phyloP scores from a whole-genome alignment of 169 alveolate genomes.

The Plasmodium coatneyi region DNA sequence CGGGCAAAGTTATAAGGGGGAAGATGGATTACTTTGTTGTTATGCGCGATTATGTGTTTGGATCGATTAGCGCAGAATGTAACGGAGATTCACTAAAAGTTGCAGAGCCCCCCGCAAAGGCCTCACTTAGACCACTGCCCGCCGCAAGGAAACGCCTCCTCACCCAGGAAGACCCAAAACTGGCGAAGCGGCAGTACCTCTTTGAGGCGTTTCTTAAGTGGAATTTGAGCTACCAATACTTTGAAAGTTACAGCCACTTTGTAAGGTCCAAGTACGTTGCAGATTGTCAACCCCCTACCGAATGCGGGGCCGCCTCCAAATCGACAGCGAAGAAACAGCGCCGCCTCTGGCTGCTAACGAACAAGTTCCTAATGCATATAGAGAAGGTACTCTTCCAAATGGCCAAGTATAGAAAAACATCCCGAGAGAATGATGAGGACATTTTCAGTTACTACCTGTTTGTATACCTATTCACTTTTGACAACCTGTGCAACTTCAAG shows the following conservation, averaged over 20 bases:
- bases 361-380: conserved; percentile 10
- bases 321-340: not conserved
- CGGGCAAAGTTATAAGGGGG: conserved; percentile 17
- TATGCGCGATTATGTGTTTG: conserved; percentile 17
- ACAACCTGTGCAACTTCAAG: not conserved
- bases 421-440: not conserved
- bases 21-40: conserved; percentile 11
- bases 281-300: not conserved
- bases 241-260: not conserved
- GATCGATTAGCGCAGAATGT: not conserved
- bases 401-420: not conserved
- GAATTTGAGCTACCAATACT: conserved; percentile 50
- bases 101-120: not conserved
- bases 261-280: not conserved
- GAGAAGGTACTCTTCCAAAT: conserved; percentile 16
- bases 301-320: not conserved
- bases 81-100: not conserved
- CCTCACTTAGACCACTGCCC: not conserved
- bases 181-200: conserved; percentile 7
- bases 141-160: conserved; percentile 3
- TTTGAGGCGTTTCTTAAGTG: conserved; percentile 46
- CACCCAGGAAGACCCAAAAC: not conserved
- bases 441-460: conserved; percentile 35
- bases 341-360: conserved; percentile 1
- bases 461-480: conserved; percentile 29